Base-by-base conservation (phyloP, 2,329 filamentous ascomycete species). In the Fusarium palustre region DNA sequence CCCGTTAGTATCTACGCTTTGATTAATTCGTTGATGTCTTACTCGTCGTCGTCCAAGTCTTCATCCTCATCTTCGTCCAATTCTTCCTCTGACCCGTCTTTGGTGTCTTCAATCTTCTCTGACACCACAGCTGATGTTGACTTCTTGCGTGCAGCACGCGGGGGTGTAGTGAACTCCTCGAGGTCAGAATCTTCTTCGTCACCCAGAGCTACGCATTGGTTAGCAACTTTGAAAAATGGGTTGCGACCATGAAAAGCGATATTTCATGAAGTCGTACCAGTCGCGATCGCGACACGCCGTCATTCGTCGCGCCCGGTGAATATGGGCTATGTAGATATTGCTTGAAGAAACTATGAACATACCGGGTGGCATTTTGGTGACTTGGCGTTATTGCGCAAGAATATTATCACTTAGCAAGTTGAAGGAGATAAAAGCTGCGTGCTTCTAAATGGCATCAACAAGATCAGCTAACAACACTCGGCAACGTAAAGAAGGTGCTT, bases 41-140 rank as follows among this genome's bases (percentile, higher is more conserved):
- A 83, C 76, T 82, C 80, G 36, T 83, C 84, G 5, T 83, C 87
- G 22, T 76, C 76, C 20, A 80, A 75, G 18, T 79, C 76, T 33
- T 84, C 70, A 36, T 78, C 43, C 4, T 46, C 75, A n/a, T 79
- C 78, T 0, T 78, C 78, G 3, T 76, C 79, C 1, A 20, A 7
- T 9, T 39, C 36, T 39, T 77, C 77, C 2, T 76, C 46, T 10
- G 57, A 52, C 1, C 78, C 77, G 2, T 75, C 74, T 7, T 79
- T 76, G 3, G 74, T 73, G 4, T 76, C 75, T n/a, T 75, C 62
- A 16, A 55, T 39, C 25, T 50, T 52, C 15, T 71, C 66, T 11
- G 63, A 53, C 36, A 31, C 61, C 9, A 59, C 61, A 45, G 52
- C 55, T 10, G 75, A 75, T 4, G 50, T 45, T 6, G 77, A 76